Evolutionary conservation across 2,329 filamentous ascomycete genomes (phyloP).

Genomic region (Apiospora rasikravindrae): DNA sequence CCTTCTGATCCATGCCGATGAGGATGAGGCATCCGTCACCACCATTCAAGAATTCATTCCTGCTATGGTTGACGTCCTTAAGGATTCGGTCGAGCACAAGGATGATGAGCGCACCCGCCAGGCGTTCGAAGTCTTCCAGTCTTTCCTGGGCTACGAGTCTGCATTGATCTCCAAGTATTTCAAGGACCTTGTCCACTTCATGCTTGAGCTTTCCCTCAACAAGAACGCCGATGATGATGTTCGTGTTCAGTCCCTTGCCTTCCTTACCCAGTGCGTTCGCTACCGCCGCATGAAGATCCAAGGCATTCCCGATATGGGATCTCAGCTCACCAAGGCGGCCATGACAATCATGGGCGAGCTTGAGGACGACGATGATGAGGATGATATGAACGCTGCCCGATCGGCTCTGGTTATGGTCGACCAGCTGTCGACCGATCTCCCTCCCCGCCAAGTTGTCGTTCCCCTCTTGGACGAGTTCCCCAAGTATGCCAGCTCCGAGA

Average conservation of each 20-base stretch:
- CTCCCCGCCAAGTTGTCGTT: slow-evolving; percentile 92
- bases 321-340: slow-evolving; percentile 84
- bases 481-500: slow-evolving; percentile 74
- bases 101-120: slow-evolving; percentile 90
- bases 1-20: slow-evolving; percentile 85
- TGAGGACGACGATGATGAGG: slow-evolving; percentile 75
- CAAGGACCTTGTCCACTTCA: slow-evolving; percentile 88
- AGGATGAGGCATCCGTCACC: slow-evolving; percentile 75
- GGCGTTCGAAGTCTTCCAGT: slow-evolving; percentile 96
- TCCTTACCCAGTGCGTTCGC: slow-evolving; percentile 89
- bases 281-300: slow-evolving; percentile 97
- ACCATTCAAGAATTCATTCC: slow-evolving; percentile 83
- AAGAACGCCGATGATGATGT: slow-evolving; percentile 81
- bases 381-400: slow-evolving; percentile 83
- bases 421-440: slow-evolving; percentile 84
- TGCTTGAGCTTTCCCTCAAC: slow-evolving; percentile 85
- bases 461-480: slow-evolving; percentile 88
- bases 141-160: slow-evolving; percentile 87
- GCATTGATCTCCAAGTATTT: slow-evolving; percentile 84
- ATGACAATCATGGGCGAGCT: slow-evolving; percentile 91
- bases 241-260: slow-evolving; percentile 86
- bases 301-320: slow-evolving; percentile 80
- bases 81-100: slow-evolving; percentile 76
- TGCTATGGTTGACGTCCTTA: slow-evolving; percentile 86
- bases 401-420: slow-evolving; percentile 88